Conservation (phyloP, 208 protist genomes). For the Leptomonas pyrrhocoris region DNA sequence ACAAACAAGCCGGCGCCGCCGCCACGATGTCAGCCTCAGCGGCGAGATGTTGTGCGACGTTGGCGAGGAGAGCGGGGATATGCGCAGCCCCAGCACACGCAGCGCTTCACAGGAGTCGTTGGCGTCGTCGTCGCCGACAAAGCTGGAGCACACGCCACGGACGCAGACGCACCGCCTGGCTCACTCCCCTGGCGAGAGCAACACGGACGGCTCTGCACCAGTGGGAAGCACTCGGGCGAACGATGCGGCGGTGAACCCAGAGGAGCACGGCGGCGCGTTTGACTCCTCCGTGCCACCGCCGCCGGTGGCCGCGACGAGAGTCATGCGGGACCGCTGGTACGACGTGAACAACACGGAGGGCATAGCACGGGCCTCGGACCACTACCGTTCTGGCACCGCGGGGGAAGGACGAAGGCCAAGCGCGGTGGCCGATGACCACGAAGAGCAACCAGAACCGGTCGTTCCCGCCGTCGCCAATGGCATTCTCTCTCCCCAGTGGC, state of each 20-base stretch:
- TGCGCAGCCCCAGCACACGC: background rate
- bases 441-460: background rate
- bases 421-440: background rate
- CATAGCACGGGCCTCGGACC: background rate
- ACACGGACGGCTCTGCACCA: background rate
- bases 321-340: background rate
- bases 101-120: background rate
- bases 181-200: background rate
- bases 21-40: background rate
- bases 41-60: background rate
- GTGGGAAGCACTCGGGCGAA: background rate
- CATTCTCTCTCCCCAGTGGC: background rate
- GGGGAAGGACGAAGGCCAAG: background rate
- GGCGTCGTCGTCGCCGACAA: background rate
- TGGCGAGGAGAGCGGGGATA: background rate
- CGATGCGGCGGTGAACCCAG: background rate
- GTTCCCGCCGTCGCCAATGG: background rate
- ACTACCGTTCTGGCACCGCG: background rate
- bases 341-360: background rate
- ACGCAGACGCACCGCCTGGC: constrained; percentile 8
- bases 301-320: background rate
- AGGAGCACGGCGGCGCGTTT: background rate
- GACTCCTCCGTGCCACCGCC: background rate
- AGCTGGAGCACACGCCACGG: background rate
- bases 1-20: background rate